phyloP scores from a whole-genome alignment of 345 rosid species.

The Combretum micranthum region DNA sequence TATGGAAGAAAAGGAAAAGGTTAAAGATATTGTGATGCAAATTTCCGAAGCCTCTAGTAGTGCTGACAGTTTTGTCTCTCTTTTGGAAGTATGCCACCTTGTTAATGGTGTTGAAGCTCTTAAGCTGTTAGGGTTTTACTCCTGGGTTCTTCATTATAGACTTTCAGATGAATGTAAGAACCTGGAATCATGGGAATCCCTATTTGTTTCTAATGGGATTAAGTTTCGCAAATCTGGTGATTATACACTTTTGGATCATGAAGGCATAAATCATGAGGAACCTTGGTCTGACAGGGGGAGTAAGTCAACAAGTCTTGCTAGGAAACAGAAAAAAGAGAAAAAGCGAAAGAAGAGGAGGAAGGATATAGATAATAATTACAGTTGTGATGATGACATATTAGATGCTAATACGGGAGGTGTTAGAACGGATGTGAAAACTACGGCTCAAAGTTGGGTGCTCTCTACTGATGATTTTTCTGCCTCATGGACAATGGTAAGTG shows the following conservation, averaged over 20 bases:
- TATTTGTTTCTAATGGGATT: conserved; percentile 51
- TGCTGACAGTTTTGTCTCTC: conserved; percentile 26
- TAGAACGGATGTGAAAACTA: conserved; percentile 20
- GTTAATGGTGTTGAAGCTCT: conserved; percentile 34
- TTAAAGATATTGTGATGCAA: conserved; percentile 35
- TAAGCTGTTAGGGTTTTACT: conserved; percentile 52
- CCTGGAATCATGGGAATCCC: conserved; percentile 56
- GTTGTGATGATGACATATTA: conserved; percentile 26
- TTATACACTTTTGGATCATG: conserved; percentile 30
- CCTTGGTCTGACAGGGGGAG: conserved; percentile 34
- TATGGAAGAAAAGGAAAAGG: conserved; percentile 26
- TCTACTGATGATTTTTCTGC: conserved; percentile 65
- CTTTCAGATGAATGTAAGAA: conserved; percentile 48
- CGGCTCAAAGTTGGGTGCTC: conserved; percentile 64
- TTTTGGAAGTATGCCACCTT: conserved; percentile 39
- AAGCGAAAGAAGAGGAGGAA: conserved; percentile 51
- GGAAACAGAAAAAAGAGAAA: conserved; percentile 42
- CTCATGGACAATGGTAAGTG: conserved; percentile 79
- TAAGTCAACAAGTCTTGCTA: conserved; percentile 26
- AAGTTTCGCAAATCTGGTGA: conserved; percentile 44
- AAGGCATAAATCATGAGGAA: conserved; percentile 31
- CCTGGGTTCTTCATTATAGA: conserved; percentile 62
- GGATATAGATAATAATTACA: conserved; percentile 21
- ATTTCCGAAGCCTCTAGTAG: conserved; percentile 31
- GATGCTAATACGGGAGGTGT: conserved; percentile 24